Evolutionary conservation across 2,329 filamentous ascomycete species (phyloP).

Genomic region (Myriosclerotinia curreyana): DNA sequence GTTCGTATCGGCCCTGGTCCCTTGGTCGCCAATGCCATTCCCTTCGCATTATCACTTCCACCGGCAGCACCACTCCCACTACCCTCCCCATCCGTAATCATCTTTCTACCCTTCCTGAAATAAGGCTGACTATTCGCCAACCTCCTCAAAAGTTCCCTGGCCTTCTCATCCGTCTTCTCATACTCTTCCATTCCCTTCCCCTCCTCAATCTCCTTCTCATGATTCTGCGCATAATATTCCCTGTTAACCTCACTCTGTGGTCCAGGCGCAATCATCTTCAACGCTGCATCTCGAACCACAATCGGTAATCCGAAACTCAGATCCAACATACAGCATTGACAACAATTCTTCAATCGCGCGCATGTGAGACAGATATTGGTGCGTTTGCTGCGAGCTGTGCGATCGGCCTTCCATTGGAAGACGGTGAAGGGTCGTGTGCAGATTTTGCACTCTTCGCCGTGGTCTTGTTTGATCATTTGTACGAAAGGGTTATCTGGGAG

Average conservation of each 20-base stretch:
- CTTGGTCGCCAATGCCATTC: constrained; percentile 46
- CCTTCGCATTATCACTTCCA: constrained; percentile 42
- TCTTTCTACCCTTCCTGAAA: constrained; percentile 78
- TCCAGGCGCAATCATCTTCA: constrained; percentile 96
- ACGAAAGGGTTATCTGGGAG: constrained; percentile 96
- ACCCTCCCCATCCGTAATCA: constrained; percentile 45
- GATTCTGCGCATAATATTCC: constrained; percentile 97
- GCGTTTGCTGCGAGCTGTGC: constrained; percentile 85
- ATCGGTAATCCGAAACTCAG: constrained; percentile 93
- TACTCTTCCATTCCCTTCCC: constrained; percentile 86
- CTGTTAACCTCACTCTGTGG: constrained; percentile 90
- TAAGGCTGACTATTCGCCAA: constrained; percentile 93
- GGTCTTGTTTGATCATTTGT: constrained; percentile 97
- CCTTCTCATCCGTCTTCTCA: constrained; percentile 96
- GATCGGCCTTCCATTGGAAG: constrained; percentile 91
- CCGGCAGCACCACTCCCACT: constrained; percentile 20
- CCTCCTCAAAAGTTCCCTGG: constrained; percentile 77
- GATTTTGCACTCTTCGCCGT: constrained; percentile 65
- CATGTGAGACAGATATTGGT: constrained; percentile 97
- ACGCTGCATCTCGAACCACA: constrained; percentile 87
- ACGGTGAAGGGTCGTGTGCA: constrained; percentile 95
- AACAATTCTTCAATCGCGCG: constrained; percentile 96
- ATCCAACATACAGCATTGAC: constrained; percentile 98
- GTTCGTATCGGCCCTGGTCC: constrained; percentile 77
- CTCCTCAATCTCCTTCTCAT: constrained; percentile 92